These are phyloP conservation scores for Cucurbita argyrosperma DNA, from an alignment of 306 rosid species.

Conservation along the genomic window DNA sequence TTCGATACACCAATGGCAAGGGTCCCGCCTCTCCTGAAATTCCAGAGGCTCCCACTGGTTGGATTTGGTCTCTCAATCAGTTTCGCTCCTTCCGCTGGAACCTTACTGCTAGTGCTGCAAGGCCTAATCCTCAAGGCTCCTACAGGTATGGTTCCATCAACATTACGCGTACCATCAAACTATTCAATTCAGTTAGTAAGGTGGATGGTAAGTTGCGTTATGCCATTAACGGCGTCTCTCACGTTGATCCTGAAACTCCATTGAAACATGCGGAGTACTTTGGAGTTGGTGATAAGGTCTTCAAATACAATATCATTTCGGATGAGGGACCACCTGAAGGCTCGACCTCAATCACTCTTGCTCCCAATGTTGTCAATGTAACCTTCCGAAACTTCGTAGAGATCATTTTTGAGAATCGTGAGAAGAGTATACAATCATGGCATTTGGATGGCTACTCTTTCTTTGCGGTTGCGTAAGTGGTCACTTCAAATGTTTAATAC, in stretches of 20 bases:
- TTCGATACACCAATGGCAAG: not conserved
- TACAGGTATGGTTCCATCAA: not conserved
- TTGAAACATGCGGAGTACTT: not conserved
- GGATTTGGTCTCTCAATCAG: not conserved
- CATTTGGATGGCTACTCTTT: not conserved
- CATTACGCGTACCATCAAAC: not conserved
- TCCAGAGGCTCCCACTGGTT: not conserved
- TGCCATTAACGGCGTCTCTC: not conserved
- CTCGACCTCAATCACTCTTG: not conserved
- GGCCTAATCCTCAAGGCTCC: not conserved
- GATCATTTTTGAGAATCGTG: not conserved
- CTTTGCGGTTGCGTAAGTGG: not conserved
- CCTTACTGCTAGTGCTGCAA: not conserved
- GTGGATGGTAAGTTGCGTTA: not conserved
- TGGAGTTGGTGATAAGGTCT: not conserved
- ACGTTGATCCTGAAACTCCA: not conserved
- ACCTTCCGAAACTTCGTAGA: not conserved
- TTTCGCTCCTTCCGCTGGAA: not conserved
- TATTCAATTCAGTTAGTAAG: not conserved
- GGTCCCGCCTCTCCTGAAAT: not conserved
- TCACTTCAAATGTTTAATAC: too few species aligned
- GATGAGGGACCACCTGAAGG: not conserved
- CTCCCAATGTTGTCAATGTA: not conserved
- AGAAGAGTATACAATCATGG: not conserved
- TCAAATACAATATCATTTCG: not conserved